Conservation (phyloP, 495 filamentous ascomycete species). For the Pseudoneurospora amorphoporcata region DNA sequence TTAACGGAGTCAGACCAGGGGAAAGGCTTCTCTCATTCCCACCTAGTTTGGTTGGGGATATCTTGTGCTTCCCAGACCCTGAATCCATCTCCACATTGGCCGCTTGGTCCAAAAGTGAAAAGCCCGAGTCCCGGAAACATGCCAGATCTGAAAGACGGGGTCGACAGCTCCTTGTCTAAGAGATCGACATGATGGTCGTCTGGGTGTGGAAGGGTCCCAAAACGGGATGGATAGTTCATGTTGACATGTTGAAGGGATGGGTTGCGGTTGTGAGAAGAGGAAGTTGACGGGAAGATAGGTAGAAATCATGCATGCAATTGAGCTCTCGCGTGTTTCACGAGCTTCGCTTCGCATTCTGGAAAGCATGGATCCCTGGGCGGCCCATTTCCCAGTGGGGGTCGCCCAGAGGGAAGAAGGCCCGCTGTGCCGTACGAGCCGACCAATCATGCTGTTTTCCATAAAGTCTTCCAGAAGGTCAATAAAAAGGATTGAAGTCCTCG, state of each 20-base stretch:
- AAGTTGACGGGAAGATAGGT: background rate
- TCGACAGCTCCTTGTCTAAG: background rate
- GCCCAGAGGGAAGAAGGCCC: background rate
- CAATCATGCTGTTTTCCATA: background rate
- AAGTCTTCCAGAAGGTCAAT: background rate
- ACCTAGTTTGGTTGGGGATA: background rate
- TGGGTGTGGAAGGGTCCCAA: background rate
- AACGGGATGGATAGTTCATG: background rate
- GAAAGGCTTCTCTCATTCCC: background rate
- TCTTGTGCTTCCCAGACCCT: background rate
- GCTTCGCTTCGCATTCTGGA: background rate
- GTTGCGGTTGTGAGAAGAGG: background rate
- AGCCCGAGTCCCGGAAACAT: background rate
- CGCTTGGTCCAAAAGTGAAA: background rate
- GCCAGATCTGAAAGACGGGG: background rate
- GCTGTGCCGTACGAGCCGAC: background rate
- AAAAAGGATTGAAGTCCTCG: background rate
- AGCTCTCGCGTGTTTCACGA: background rate
- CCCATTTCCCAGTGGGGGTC: background rate
- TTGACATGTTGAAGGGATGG: background rate
- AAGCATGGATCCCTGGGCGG: background rate
- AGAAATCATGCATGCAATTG: background rate
- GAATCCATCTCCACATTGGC: background rate
- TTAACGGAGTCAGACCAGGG: background rate
- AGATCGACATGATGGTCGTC: background rate